Evolutionary conservation across 2,329 filamentous ascomycete genomes (phyloP).

Genomic region (Aspergillus transmontanensis): DNA sequence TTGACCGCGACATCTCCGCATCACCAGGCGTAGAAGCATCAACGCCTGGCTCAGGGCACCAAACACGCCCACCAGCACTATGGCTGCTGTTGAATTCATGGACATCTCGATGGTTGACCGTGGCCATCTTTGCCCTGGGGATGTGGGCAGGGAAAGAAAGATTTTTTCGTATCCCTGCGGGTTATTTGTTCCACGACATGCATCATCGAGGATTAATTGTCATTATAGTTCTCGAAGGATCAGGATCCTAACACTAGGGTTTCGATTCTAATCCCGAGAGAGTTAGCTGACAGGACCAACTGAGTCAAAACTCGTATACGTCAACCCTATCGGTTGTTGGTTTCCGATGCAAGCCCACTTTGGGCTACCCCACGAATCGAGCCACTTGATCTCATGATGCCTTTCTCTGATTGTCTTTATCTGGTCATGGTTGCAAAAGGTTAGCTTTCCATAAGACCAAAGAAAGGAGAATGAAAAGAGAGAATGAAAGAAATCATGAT

Average conservation of each 20-base stretch:
- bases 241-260: background rate
- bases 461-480: background rate
- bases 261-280: background rate
- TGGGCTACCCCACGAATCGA: background rate
- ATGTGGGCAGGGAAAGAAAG: background rate
- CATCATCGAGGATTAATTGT: background rate
- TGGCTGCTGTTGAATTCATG: background rate
- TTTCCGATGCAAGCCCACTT: background rate
- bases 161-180: background rate
- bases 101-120: constrained; percentile 1
- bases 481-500: background rate
- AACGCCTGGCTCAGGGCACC: constrained; percentile 10
- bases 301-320: background rate
- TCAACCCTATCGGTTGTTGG: background rate
- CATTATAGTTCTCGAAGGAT: background rate
- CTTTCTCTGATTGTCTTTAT: background rate
- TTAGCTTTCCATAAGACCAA: background rate
- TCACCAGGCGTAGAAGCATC: constrained; percentile 12
- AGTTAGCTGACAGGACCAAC: background rate
- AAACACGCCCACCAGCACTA: constrained; percentile 11
- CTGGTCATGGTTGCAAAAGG: background rate
- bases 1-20: constrained; percentile 15
- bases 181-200: background rate
- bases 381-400: background rate
- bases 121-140: background rate